These are phyloP conservation scores for Diutina catenulata DNA, from an alignment of 1,139 yeast species.

Conservation along the genomic window DNA sequence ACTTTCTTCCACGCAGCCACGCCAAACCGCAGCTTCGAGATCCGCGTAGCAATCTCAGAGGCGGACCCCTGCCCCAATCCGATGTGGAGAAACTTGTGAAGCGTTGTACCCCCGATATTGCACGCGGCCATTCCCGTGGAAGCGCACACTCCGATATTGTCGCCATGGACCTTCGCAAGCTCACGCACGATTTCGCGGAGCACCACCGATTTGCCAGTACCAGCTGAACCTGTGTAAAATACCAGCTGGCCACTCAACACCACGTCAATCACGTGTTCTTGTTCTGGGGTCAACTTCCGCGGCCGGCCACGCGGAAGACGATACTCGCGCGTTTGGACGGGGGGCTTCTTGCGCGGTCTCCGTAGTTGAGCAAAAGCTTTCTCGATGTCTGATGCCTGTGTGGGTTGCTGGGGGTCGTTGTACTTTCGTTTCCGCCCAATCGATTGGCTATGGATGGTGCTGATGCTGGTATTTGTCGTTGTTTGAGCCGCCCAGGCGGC, in stretches of 20 bases:
- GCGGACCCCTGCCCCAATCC: slow-evolving; percentile 45
- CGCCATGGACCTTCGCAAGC: slow-evolving; percentile 34
- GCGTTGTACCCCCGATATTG: slow-evolving; percentile 77
- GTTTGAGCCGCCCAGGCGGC: too few species aligned
- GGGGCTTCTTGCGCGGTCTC: too few species aligned
- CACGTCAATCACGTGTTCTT: slow-evolving; percentile 19
- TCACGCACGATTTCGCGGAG: slow-evolving; percentile 58
- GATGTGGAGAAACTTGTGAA: slow-evolving; percentile 80
- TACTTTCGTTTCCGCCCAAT: too few species aligned
- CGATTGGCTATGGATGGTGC: too few species aligned
- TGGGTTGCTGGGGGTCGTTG: too few species aligned
- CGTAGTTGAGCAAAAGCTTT: too few species aligned
- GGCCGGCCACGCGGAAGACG: too few species aligned
- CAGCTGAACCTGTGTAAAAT: slow-evolving; percentile 92
- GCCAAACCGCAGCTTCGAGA: slow-evolving; percentile 37
- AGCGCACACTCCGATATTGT: slow-evolving; percentile 71
- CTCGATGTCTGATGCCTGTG: too few species aligned
- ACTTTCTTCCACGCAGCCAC: slow-evolving; percentile 60
- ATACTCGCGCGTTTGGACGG: too few species aligned
- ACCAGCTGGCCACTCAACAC: slow-evolving; percentile 7
- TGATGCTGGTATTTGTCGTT: too few species aligned
- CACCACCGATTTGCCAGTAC: slow-evolving; percentile 85
- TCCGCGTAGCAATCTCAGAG: slow-evolving; percentile 33
- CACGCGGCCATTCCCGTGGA: slow-evolving; percentile 92
- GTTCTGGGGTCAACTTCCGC: slow-evolving; percentile 28